Evolutionary conservation across 1,284 basidiomycete genomes (phyloP).

Genomic region (Ceratobasidium sp.): DNA sequence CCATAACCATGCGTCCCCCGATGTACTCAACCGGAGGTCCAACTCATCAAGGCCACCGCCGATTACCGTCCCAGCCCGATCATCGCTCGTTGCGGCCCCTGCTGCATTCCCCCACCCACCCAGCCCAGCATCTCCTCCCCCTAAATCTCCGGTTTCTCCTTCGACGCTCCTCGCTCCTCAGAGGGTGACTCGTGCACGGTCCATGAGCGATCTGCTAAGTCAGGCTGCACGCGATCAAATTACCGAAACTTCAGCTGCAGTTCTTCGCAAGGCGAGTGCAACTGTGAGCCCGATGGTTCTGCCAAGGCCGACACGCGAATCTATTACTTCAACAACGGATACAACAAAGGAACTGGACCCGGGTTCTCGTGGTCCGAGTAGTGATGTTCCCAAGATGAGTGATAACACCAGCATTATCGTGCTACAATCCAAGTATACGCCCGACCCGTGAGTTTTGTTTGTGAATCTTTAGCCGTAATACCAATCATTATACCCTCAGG

Average conservation of each 20-base stretch:
- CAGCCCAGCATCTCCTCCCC: constrained; percentile 28
- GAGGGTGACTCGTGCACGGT: constrained; percentile 60
- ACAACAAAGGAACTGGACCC: neutral
- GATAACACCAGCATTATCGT: constrained; percentile 8
- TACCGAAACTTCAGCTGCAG: constrained; percentile 19
- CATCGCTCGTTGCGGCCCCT: neutral
- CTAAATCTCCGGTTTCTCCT: constrained; percentile 20
- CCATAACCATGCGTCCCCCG: constrained; percentile 36
- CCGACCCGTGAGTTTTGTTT: constrained; percentile 22
- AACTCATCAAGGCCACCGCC: neutral
- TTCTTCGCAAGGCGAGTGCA: constrained; percentile 34
- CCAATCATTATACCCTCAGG: neutral
- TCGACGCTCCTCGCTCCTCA: constrained; percentile 22
- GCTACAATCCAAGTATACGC: neutral
- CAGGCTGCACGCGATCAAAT: constrained; percentile 55
- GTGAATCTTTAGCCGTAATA: neutral
- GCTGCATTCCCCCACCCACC: neutral
- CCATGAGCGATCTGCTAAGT: constrained; percentile 60
- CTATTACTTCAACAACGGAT: neutral
- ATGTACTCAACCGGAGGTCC: constrained; percentile 24
- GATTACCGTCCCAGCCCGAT: neutral
- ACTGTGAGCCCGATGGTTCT: constrained; percentile 4
- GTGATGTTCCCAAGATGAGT: neutral
- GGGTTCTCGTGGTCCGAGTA: neutral
- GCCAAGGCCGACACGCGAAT: neutral